Conservation (phyloP, 768 basidiomycete species). For the Trametes cingulata region DNA sequence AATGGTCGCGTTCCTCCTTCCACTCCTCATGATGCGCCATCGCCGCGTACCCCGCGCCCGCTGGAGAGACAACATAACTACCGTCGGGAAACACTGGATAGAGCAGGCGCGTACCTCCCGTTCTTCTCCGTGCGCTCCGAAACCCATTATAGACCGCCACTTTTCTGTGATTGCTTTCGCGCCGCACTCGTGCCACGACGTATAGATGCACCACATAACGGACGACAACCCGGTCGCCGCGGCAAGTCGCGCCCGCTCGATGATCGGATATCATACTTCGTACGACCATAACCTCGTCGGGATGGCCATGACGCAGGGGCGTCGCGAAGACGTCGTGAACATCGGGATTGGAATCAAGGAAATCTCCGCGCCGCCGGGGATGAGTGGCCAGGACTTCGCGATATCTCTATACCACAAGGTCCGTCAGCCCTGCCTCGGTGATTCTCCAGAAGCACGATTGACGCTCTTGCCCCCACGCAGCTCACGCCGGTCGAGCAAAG, state of each 20-base stretch:
- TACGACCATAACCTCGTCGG: constrained; percentile 70
- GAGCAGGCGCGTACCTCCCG: constrained; percentile 56
- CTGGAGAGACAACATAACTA: constrained; percentile 65
- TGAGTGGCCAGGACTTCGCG: constrained; percentile 60
- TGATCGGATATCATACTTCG: constrained; percentile 79
- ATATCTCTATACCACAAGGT: constrained; percentile 80
- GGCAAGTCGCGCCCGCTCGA: constrained; percentile 65
- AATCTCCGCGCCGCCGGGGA: constrained; percentile 62
- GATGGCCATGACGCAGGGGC: constrained; percentile 86
- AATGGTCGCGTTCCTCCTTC: constrained; percentile 72
- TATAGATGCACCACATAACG: constrained; percentile 36
- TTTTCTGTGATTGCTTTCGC: not conserved
- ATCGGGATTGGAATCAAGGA: constrained; percentile 81
- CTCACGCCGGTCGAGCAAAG: constrained; percentile 53
- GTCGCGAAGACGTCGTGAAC: constrained; percentile 72
- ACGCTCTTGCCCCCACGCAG: constrained; percentile 35
- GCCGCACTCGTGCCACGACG: not conserved
- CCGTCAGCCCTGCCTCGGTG: constrained; percentile 20
- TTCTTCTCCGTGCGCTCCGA: not conserved
- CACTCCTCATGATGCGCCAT: constrained; percentile 84
- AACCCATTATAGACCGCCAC: constrained; percentile 1
- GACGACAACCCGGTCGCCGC: constrained; percentile 59
- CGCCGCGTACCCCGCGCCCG: constrained; percentile 73
- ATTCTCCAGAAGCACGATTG: not conserved
- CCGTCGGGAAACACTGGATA: constrained; percentile 78